phyloP scores from a whole-genome alignment of 768 basidiomycete species.

The Pleurotus citrinopileatus region DNA sequence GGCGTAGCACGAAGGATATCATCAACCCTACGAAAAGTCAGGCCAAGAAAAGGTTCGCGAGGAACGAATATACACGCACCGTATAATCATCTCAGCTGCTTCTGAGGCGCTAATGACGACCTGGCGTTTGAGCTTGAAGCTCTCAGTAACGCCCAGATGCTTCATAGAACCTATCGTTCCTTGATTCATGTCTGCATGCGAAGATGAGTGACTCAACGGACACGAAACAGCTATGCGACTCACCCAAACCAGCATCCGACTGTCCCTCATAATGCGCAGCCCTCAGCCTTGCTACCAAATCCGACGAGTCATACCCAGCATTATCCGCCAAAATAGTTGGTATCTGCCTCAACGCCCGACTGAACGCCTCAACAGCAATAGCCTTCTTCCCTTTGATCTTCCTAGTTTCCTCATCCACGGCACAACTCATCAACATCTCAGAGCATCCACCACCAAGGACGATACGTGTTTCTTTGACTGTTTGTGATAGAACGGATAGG shows the following conservation, averaged over 20 bases:
- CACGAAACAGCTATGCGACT: conserved; percentile 18
- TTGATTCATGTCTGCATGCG: conserved; percentile 74
- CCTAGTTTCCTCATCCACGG: conserved; percentile 85
- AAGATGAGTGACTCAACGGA: neutral
- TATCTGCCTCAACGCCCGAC: conserved; percentile 86
- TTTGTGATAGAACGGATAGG: conserved; percentile 94
- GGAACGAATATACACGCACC: conserved; percentile 43
- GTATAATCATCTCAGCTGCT: conserved; percentile 97
- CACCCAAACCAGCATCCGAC: conserved; percentile 84
- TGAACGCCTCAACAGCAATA: conserved; percentile 91
- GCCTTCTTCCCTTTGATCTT: conserved; percentile 93
- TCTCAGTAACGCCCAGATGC: conserved; percentile 88
- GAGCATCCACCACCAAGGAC: conserved; percentile 96
- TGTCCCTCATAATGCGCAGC: conserved; percentile 94
- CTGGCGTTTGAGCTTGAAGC: conserved; percentile 95
- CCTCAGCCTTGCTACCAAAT: conserved; percentile 84
- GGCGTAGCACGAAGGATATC: conserved; percentile 88
- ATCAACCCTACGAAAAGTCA: conserved; percentile 61
- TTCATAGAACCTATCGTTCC: conserved; percentile 88
- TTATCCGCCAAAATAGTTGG: conserved; percentile 97
- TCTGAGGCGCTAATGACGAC: conserved; percentile 94
- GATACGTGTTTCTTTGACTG: conserved; percentile 93
- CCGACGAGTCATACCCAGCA: conserved; percentile 96
- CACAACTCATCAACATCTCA: conserved; percentile 97
- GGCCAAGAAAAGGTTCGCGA: conserved; percentile 7